phyloP scores from a whole-genome alignment of 768 basidiomycete genomes.

The Suillus weaverae region DNA sequence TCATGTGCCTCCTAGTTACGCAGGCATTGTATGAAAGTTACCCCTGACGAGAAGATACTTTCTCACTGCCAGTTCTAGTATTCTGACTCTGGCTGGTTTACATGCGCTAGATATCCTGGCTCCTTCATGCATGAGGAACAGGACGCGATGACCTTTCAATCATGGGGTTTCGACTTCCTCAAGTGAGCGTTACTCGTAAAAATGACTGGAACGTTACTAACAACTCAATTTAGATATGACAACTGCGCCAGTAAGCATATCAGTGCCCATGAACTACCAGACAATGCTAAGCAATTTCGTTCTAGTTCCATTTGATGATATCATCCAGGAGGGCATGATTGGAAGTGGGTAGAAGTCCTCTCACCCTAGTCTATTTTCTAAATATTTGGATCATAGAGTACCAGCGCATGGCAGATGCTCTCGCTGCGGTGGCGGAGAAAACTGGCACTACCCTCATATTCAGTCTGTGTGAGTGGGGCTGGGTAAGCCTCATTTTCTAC shows the following conservation, averaged over 20 bases:
- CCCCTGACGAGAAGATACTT: neutral
- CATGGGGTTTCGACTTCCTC: constrained; percentile 64
- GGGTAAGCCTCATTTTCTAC: constrained; percentile 38
- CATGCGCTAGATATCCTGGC: constrained; percentile 60
- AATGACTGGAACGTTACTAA: constrained; percentile 3
- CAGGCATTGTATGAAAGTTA: constrained; percentile 53
- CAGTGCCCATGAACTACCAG: neutral
- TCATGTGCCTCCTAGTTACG: constrained; percentile 38
- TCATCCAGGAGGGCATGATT: constrained; percentile 52
- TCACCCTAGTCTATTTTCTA: neutral
- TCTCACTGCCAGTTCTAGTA: constrained; percentile 39
- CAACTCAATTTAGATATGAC: constrained; percentile 44
- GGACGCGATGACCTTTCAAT: constrained; percentile 57
- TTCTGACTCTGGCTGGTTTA: constrained; percentile 69
- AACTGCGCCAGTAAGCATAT: constrained; percentile 51
- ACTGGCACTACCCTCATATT: constrained; percentile 57
- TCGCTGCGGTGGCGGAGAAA: constrained; percentile 42
- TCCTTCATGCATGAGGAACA: constrained; percentile 61
- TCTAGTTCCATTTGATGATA: constrained; percentile 55
- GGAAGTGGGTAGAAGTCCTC: constrained; percentile 41
- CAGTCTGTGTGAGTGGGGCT: constrained; percentile 68
- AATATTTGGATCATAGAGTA: constrained; percentile 42
- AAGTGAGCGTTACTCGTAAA: constrained; percentile 42
- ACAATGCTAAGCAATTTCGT: neutral
- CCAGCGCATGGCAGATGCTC: constrained; percentile 58